Conservation (phyloP, 225 moss, liverwort and hornwort genomes). For the Sphagnum contortum region DNA sequence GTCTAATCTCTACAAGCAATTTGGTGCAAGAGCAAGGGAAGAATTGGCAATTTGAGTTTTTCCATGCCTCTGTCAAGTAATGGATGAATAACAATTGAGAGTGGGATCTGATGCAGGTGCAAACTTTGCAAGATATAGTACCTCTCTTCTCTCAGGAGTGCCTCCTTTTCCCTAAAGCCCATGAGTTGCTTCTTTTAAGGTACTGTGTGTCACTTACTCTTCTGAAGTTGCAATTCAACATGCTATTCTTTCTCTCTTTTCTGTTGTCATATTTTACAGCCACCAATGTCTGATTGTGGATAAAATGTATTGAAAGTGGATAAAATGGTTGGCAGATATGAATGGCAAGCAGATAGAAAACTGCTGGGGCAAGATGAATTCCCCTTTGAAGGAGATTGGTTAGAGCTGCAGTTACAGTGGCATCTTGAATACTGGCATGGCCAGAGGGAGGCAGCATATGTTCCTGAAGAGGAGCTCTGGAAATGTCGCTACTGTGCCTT, state of each 20-base stretch:
- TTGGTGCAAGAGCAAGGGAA: not conserved
- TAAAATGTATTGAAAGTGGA: too few species aligned
- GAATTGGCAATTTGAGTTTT: not conserved
- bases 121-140: constrained; percentile 59
- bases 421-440: constrained; percentile 88
- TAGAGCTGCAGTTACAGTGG: constrained; percentile 71
- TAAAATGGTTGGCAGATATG: constrained; percentile 46
- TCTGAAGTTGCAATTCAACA: not conserved
- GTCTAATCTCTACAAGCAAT: not conserved
- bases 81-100: not conserved
- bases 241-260: not conserved
- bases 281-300: not conserved
- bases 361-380: constrained; percentile 86
- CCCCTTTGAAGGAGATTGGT: constrained; percentile 72
- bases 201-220: constrained; percentile 2
- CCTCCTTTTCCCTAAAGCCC: constrained; percentile 42
- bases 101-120: constrained; percentile 22
- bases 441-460: constrained; percentile 56
- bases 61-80: too few species aligned
- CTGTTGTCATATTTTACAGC: not conserved
- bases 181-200: constrained; percentile 73
- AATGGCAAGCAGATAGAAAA: constrained; percentile 90
- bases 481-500: constrained; percentile 89
- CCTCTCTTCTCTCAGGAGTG: constrained; percentile 46
- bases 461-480: constrained; percentile 78